Evolutionary conservation across 768 basidiomycete genomes (phyloP), one percentile per base, ranked within the genome.

Genomic region (Tricholomella constricta): DNA sequence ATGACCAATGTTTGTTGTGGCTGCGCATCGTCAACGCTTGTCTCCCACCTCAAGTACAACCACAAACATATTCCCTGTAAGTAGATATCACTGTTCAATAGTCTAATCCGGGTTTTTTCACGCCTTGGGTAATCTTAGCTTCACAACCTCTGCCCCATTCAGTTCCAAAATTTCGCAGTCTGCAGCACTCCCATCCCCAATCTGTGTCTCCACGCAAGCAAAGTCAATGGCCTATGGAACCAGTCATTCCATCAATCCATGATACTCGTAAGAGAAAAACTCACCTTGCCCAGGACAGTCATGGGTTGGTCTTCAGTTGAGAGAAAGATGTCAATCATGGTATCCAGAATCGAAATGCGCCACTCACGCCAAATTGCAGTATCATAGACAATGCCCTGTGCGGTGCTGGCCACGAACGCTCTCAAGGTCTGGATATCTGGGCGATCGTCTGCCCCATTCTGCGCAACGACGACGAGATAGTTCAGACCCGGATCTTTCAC

Each of bases 131-230:
- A 80, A 55, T 48, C 70, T 71, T 60, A 80, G 60, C 54, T 64
- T 66, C 50, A 72, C 65, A 20, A 58, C 60, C 19, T 61, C 60
- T 38, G 67, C 67, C 7, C 62, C 59, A 10, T 48, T 60, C 63
- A 81, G 59, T 52, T 87, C 78, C 15, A 93, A 62, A 50, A 98
- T 81, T 70, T 99, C 94, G 66, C 96, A 98, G 69, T 99, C 97
- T 19, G 82, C 75, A 52, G 64, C 64, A 45, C 83, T 80, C 1
- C 89, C 89, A 52, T 90, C 80, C 6, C 93, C 94, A 48, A 96
- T 85, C 69, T 98, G 95, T 20, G 94, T 91, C 70, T 98, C 96
- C 8, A 98, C 83, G 63, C 96, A 98, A 8, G 91, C 78, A 58
- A 94, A 81, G 61, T 93, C 91, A 71, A 93, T 79, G 10, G 75